A percentile compares a stretch with the other conserved stretches of the same genome.
Conservation (phyloP, 2,329 filamentous ascomycete species). For the Clonostachys sp. region DNA sequence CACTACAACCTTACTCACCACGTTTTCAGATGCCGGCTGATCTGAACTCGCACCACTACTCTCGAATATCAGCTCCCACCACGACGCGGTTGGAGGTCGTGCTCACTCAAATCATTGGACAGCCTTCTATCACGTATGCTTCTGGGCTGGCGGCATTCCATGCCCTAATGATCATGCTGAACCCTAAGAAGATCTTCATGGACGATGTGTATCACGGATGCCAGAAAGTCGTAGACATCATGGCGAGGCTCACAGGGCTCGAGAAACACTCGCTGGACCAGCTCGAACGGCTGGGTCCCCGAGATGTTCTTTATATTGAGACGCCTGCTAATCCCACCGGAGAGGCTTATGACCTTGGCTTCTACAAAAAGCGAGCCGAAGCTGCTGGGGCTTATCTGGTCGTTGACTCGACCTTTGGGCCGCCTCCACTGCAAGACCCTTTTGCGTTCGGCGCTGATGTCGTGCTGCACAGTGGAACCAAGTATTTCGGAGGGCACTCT, state of each 20-base stretch:
- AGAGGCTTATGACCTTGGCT: constrained; percentile 67
- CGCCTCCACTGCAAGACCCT: constrained; percentile 83
- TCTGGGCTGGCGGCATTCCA: constrained; percentile 88
- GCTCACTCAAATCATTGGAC: constrained; percentile 69
- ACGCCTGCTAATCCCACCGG: constrained; percentile 92
- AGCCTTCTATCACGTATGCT: constrained; percentile 69
- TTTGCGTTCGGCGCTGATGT: constrained; percentile 78
- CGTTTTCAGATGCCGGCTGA: constrained; percentile 37
- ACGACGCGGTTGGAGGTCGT: constrained; percentile 81
- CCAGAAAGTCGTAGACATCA: constrained; percentile 74
- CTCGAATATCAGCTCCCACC: constrained; percentile 73
- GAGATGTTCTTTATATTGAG: constrained; percentile 87
- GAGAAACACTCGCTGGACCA: constrained; percentile 68
- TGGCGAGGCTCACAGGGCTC: constrained; percentile 72
- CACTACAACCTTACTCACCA: not conserved
- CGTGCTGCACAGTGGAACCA: constrained; percentile 90
- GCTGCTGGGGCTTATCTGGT: constrained; percentile 68
- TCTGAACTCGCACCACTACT: constrained; percentile 73
- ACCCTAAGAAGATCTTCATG: constrained; percentile 79
- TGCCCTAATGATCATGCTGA: constrained; percentile 76
- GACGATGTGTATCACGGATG: constrained; percentile 89
- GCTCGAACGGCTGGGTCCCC: constrained; percentile 60
- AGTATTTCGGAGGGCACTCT: constrained; percentile 94
- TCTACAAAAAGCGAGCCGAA: constrained; percentile 70
- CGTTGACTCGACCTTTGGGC: constrained; percentile 89